A percentile compares a stretch with the other conserved stretches of the same genome.
These are phyloP conservation scores for Cladobotryum mycophilum DNA, from an alignment of 2,329 filamentous ascomycete species.

Conservation along the genomic window DNA sequence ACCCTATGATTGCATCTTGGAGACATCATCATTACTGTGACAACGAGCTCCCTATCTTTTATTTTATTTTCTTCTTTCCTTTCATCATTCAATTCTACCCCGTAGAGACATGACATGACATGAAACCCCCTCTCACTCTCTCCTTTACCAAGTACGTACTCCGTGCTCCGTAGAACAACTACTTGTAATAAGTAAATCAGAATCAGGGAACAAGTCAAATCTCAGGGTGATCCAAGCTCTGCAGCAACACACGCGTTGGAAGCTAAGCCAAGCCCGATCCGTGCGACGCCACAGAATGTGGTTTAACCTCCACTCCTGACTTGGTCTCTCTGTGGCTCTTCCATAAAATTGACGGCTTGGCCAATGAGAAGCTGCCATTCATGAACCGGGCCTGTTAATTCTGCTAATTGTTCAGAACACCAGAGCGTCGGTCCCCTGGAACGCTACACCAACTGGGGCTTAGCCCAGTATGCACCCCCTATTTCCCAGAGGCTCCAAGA, in stretches of 20 bases:
- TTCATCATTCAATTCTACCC: neutral
- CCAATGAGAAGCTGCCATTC: constrained; percentile 9
- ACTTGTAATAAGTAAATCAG: neutral
- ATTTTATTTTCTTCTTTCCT: neutral
- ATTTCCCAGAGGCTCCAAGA: constrained; percentile 7
- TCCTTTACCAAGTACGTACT: neutral
- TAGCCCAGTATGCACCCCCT: constrained; percentile 13
- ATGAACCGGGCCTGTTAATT: constrained; percentile 2
- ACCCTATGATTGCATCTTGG: too few species aligned
- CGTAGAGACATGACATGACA: too few species aligned
- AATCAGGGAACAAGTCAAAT: neutral
- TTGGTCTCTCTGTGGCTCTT: constrained; percentile 8
- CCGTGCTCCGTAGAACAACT: neutral
- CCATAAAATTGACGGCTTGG: neutral
- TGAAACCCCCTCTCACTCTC: too few species aligned
- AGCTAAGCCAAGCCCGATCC: constrained; percentile 10
- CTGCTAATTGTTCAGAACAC: constrained; percentile 9
- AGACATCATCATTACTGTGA: too few species aligned
- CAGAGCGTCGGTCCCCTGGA: constrained; percentile 10
- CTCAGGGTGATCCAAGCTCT: neutral
- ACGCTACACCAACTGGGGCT: constrained; percentile 2
- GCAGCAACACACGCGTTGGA: constrained; percentile 3
- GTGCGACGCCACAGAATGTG: constrained; percentile 8
- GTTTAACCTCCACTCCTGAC: neutral
- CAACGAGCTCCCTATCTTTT: neutral